phyloP scores from a whole-genome alignment of 768 basidiomycete genomes.

The Boletellus emodensis region DNA sequence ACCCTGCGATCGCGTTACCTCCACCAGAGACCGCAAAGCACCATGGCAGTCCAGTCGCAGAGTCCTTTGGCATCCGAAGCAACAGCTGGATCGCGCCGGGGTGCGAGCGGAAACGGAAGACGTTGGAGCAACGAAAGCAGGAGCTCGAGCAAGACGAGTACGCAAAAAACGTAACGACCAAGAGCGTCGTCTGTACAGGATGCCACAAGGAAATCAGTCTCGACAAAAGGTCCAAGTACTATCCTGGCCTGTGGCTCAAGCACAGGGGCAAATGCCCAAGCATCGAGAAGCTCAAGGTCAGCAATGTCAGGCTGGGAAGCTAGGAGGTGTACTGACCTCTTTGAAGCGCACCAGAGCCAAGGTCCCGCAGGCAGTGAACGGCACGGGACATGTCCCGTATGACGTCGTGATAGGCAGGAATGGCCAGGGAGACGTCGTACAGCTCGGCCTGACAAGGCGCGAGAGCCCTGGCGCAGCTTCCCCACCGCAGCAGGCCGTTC shows the following conservation, averaged over 20 bases:
- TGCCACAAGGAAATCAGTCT: conserved; percentile 32
- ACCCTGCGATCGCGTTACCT: conserved; percentile 9
- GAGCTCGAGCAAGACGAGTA: conserved; percentile 31
- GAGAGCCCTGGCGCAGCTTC: neutral
- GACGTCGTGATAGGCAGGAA: neutral
- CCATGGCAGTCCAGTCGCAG: neutral
- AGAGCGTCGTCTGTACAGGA: conserved; percentile 28
- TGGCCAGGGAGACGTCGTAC: conserved; percentile 1
- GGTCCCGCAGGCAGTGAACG: neutral
- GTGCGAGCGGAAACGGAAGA: conserved; percentile 29
- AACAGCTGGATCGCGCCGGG: conserved; percentile 13
- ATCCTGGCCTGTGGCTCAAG: conserved; percentile 34
- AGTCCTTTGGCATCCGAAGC: neutral
- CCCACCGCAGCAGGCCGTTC: neutral
- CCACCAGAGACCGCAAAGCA: conserved; percentile 2
- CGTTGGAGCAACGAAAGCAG: conserved; percentile 23
- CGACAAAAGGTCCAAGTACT: conserved; percentile 33
- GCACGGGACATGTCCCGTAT: conserved; percentile 1
- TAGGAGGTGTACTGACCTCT: conserved; percentile 8
- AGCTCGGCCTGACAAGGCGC: neutral
- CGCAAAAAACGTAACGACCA: conserved; percentile 18
- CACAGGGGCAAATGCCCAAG: conserved; percentile 28
- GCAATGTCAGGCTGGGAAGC: conserved; percentile 1
- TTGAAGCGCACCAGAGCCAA: conserved; percentile 14
- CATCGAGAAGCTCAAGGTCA: conserved; percentile 25